Evolutionary conservation across 768 basidiomycete genomes (phyloP).

Genomic region (Russula sp.): DNA sequence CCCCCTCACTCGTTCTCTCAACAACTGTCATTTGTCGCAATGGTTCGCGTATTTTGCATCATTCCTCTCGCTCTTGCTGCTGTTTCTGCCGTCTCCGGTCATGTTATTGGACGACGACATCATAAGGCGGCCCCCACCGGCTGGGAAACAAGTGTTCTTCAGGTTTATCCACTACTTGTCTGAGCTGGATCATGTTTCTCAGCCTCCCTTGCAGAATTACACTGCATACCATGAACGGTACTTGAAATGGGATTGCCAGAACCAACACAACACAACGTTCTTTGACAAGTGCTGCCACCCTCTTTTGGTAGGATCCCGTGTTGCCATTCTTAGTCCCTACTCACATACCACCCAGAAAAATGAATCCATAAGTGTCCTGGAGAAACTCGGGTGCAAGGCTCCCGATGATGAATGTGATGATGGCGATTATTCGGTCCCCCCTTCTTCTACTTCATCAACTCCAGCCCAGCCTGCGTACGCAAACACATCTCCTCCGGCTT

Average conservation of each 20-base stretch:
- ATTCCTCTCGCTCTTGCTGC: slow-evolving; percentile 46
- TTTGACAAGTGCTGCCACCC: slow-evolving; percentile 73
- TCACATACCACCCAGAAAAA: slow-evolving; percentile 40
- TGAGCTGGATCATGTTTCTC: not conserved
- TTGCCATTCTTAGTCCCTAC: slow-evolving; percentile 10
- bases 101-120: not conserved
- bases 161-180: slow-evolving; percentile 34
- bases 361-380: slow-evolving; percentile 47
- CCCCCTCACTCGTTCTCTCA: slow-evolving; percentile 30
- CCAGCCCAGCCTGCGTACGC: not conserved
- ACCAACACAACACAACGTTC: slow-evolving; percentile 43
- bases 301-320: slow-evolving; percentile 47
- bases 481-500: not conserved
- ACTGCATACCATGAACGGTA: slow-evolving; percentile 60
- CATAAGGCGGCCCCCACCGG: slow-evolving; percentile 38
- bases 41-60: slow-evolving; percentile 38
- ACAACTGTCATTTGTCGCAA: slow-evolving; percentile 26
- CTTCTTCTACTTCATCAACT: slow-evolving; percentile 10
- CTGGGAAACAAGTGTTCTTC: slow-evolving; percentile 49
- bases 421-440: slow-evolving; percentile 22
- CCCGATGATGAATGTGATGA: slow-evolving; percentile 36
- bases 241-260: slow-evolving; percentile 49
- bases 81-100: slow-evolving; percentile 33
- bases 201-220: slow-evolving; percentile 44
- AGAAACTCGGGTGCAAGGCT: slow-evolving; percentile 24